Evolutionary conservation across 257 asterid species (phyloP), one percentile per base, ranked within the genome.

Genomic region (Parsonsia alboflavescens): DNA sequence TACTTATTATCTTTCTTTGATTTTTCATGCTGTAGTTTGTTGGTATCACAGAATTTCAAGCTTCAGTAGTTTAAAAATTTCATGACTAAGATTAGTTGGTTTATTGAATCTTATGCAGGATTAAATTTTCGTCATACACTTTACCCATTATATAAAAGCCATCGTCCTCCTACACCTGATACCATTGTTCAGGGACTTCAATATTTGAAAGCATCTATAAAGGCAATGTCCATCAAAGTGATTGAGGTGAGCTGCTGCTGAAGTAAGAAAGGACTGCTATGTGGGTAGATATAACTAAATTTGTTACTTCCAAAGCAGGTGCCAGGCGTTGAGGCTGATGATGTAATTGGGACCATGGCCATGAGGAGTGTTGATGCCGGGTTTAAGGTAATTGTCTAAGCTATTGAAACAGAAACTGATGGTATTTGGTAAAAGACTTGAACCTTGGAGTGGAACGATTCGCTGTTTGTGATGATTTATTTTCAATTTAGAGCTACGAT

Each of bases 311-410:
- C 68, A 77, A 66, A 75, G 79, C 89, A 94, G 99, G 99, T 94
- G 72, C 98, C 99, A 52, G 99, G 99, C 49, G 99, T 94, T 72
- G 99, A 94, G 85, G 99, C 99, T 65, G 99, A 94, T 90, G 98
- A 94, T 81, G 99, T 94, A 36, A 94, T 94, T 79, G 99, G 99
- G 81, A 94, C 99, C 77, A 85, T 94, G 85, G 91, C 99, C 65
- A 78, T 83, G 76, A 94, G 85, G 87, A 94, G 98, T 45, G 96
- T 94, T 54, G 79, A 87, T 82, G 89, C 83, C 46, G 97, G 99
- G 46, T 94, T 81, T 86, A 94, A 94, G 98, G 98, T 80, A 65
- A 68, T 71, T 73, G 21, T 48, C 66, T 56, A 22, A 56, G 26
- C 76, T 56, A 7, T 36, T 64, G 39, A 64, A 36, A 7, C 45